phyloP scores from a whole-genome alignment of 176 grass and related monocot species.

The Alopecurus myosuroides region DNA sequence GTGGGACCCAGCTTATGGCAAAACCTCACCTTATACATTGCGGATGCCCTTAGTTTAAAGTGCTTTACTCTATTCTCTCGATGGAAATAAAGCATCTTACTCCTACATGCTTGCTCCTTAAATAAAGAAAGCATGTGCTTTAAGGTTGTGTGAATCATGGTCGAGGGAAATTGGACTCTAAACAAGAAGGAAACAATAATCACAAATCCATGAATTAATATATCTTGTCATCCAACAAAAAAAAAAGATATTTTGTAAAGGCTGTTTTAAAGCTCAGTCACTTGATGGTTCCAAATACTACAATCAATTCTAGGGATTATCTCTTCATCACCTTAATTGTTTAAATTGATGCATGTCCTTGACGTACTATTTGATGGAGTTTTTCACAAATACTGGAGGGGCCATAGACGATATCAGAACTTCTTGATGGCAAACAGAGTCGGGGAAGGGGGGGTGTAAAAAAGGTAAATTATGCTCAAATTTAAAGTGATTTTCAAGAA shows the following conservation, averaged over 20 bases:
- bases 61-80: background rate
- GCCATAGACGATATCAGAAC: background rate
- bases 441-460: background rate
- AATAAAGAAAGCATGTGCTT: background rate
- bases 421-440: background rate
- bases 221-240: too few relatives aligned
- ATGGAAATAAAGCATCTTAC: background rate
- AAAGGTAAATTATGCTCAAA: background rate
- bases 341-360: background rate
- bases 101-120: background rate
- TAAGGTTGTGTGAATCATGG: background rate
- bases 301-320: background rate
- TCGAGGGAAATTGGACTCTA: background rate
- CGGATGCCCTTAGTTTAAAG: too few relatives aligned
- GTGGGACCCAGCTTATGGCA: too few relatives aligned
- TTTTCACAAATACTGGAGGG: background rate
- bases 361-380: background rate
- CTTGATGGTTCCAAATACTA: background rate
- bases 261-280: background rate
- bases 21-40: too few relatives aligned
- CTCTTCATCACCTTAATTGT: background rate
- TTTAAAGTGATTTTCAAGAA: background rate
- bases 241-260: background rate
- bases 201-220: background rate
- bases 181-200: background rate